Evolutionary conservation across 805 yeast species (phyloP), one percentile per base, ranked within the genome.

Genomic region (Lipomyces sp.): DNA sequence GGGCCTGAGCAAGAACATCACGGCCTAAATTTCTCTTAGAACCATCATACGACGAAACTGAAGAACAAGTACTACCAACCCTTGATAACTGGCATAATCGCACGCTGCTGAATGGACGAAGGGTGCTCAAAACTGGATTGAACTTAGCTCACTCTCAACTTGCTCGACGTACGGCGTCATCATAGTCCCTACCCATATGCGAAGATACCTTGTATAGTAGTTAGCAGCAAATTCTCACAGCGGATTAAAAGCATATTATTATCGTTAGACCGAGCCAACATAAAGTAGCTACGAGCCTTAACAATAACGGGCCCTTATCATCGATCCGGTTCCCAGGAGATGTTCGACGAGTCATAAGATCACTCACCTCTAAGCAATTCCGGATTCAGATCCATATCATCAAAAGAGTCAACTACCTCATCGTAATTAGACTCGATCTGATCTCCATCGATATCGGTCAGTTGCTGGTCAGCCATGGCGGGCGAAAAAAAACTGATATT

Each of bases 1-100:
- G 99, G 66, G 99, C 98, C 82, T 95, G 99, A 68, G 99, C 99
- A 71, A 95, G 87, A 63, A 93, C 96, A 80, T 95, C 99, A 80
- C 92, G 88, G 64, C 67, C 71, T 69, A 35, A 8, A n/a, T 53
- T 53, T 15, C 45, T 8, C 24, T 45, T 56, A 15, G 33, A 10
- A 8, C 4, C 18, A 57, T 39, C 42, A 42, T n/a, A 7, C 48
- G 15, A 6, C 3, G 4, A 37, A 37, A 42, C 0, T 42, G 1
- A 15, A 42, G 1, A 15, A 6, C 15, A 42, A 4, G n/a, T n/a
- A 50, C 37, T 13, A 30, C 45, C 32, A 24, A 64, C 97, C 97
- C 76, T 87, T 88, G 75, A 92, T 89, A 79, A 95, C 93, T 79
- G 96, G 99, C 81, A 90, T 83, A 74, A 95, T 95, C 71, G 98